Evolutionary conservation across 208 protist genomes (phyloP).

Genomic region (Polymyxa betae): DNA sequence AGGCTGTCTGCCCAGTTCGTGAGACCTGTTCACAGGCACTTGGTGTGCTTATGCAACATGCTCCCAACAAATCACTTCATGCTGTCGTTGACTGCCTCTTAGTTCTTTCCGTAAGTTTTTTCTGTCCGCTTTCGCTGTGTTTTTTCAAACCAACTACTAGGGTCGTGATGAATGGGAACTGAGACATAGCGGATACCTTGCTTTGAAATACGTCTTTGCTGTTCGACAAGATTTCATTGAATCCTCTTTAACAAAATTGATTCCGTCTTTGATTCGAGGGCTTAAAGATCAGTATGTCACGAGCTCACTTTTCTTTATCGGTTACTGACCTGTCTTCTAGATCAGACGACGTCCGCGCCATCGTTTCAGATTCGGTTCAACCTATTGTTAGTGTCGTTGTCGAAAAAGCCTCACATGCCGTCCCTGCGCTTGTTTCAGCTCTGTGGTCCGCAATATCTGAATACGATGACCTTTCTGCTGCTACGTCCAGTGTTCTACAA

Average conservation of each 20-base stretch:
- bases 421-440: conserved; percentile 32
- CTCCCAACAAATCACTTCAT: neutral
- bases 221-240: neutral
- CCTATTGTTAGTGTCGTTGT: neutral
- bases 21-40: conserved; percentile 68
- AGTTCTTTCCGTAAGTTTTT: neutral
- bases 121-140: neutral
- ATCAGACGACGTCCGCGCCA: conserved; percentile 7
- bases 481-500: conserved; percentile 37
- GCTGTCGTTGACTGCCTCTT: neutral
- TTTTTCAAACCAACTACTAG: neutral
- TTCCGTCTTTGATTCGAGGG: neutral
- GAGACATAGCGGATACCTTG: conserved; percentile 62
- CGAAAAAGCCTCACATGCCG: neutral
- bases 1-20: conserved; percentile 65
- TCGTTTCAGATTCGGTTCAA: neutral
- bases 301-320: neutral
- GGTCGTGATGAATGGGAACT: conserved; percentile 50
- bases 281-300: conserved; percentile 2
- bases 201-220: conserved; percentile 55
- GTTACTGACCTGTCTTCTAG: conserved; percentile 27
- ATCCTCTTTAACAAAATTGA: neutral
- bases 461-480: conserved; percentile 59
- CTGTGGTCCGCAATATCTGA: conserved; percentile 54
- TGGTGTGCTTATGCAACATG: conserved; percentile 41